Percentiles rank a stretch among this genome's conserved stretches.
phyloP scores from a whole-genome alignment of 2,329 filamentous ascomycete genomes.

The Lasiodiplodia citricola region DNA sequence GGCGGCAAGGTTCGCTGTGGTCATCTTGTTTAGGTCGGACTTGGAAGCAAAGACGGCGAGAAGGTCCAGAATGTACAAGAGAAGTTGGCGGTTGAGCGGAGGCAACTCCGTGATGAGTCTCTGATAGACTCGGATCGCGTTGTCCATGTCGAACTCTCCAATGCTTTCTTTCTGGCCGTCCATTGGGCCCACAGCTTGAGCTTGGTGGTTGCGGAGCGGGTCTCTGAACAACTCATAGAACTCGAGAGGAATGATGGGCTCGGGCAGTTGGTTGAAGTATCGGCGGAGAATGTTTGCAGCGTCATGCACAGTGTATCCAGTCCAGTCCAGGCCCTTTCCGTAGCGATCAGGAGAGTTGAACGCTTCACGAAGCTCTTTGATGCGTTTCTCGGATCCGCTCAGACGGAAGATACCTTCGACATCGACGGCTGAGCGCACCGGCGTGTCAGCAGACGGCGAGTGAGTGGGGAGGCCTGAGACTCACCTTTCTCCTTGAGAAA shows the following conservation, averaged over 20 bases:
- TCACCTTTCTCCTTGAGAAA: conserved; percentile 97
- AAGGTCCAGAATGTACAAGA: conserved; percentile 94
- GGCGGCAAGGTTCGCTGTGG: conserved; percentile 87
- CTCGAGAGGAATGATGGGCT: conserved; percentile 93
- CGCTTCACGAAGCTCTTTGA: conserved; percentile 89
- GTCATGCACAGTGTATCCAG: conserved; percentile 97
- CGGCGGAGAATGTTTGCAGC: conserved; percentile 94
- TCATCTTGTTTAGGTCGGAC: conserved; percentile 96
- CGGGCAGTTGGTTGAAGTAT: conserved; percentile 94
- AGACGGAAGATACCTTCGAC: conserved; percentile 96
- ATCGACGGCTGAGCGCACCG: conserved; percentile 71
- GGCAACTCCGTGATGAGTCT: conserved; percentile 90
- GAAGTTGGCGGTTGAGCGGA: conserved; percentile 87
- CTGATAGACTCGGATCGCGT: conserved; percentile 84
- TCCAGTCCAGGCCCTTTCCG: conserved; percentile 96
- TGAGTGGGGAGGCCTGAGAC: conserved; percentile 35
- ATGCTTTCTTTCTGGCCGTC: conserved; percentile 69
- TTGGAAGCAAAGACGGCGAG: conserved; percentile 97
- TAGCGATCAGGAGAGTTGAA: conserved; percentile 96
- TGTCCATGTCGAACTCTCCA: conserved; percentile 74
- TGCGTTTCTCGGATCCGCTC: conserved; percentile 94
- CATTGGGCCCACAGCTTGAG: conserved; percentile 71
- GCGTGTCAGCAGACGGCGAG: conserved; percentile 34
- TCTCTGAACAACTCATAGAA: conserved; percentile 91
- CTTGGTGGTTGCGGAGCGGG: conserved; percentile 73